Conservation (phyloP, 2,329 filamentous ascomycete species). For the Sporothrix humicola region DNA sequence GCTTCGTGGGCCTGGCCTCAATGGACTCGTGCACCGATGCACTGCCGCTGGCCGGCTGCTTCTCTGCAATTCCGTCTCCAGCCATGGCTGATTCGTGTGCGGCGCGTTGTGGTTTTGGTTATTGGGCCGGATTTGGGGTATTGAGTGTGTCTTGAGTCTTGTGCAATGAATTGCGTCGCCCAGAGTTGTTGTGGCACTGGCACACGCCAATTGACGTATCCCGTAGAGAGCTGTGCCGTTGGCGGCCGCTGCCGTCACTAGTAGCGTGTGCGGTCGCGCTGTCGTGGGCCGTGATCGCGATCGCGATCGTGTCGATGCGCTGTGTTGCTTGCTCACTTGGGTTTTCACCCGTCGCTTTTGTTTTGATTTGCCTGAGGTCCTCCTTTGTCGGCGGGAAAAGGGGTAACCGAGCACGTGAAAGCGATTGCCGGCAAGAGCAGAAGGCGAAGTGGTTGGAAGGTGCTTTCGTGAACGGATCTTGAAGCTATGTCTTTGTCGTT, state of each 20-base stretch:
- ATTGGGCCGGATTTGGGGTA: not conserved
- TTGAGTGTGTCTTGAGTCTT: not conserved
- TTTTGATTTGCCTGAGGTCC: not conserved
- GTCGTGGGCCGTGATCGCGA: conserved; percentile 11
- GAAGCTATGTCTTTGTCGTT: conserved; percentile 4
- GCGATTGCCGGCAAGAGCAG: not conserved
- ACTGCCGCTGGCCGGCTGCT: conserved; percentile 40
- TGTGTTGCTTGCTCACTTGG: not conserved
- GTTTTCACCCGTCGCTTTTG: not conserved
- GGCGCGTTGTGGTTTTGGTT: not conserved
- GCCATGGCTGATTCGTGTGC: conserved; percentile 4
- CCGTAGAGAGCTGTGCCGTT: not conserved
- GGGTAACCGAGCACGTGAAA: not conserved
- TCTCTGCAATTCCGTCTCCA: conserved; percentile 43
- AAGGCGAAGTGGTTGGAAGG: not conserved
- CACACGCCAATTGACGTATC: not conserved
- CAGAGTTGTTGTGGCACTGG: not conserved
- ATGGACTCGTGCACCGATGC: conserved; percentile 57
- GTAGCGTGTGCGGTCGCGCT: not conserved
- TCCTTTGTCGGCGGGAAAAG: not conserved
- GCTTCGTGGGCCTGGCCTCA: conserved; percentile 50
- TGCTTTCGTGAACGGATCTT: not conserved
- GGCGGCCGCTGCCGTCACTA: not conserved
- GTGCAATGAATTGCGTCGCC: not conserved
- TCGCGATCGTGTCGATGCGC: conserved; percentile 8